phyloP scores from a whole-genome alignment of 2,329 filamentous ascomycete species.

The Pseudogymnoascus sp. region DNA sequence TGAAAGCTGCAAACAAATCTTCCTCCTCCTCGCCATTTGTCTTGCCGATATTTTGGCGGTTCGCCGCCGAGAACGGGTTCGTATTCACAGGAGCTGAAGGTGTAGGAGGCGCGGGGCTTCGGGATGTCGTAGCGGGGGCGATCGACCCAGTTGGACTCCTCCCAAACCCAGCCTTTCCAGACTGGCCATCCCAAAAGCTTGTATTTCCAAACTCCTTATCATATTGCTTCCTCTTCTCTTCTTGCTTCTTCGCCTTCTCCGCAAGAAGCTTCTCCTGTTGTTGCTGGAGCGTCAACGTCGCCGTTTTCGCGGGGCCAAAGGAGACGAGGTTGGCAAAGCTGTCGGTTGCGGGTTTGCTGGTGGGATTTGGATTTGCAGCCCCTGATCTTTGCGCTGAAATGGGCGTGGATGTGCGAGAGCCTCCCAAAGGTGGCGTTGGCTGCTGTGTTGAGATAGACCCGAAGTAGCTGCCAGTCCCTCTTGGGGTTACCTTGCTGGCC shows the following conservation, averaged over 20 bases:
- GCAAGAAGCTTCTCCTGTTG: slow-evolving; percentile 62
- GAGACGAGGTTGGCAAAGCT: slow-evolving; percentile 73
- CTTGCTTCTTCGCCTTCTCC: slow-evolving; percentile 65
- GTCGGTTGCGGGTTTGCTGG: slow-evolving; percentile 43
- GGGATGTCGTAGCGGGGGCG: slow-evolving; percentile 40
- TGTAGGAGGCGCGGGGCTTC: slow-evolving; percentile 38
- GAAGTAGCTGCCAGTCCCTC: slow-evolving; percentile 39
- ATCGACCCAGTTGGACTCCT: not conserved
- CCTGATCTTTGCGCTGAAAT: slow-evolving; percentile 41
- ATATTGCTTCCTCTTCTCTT: slow-evolving; percentile 61
- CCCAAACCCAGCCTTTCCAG: slow-evolving; percentile 35
- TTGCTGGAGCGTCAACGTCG: slow-evolving; percentile 68
- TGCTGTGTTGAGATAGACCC: slow-evolving; percentile 37
- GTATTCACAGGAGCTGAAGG: slow-evolving; percentile 23
- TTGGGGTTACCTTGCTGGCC: slow-evolving; percentile 36
- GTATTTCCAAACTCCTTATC: slow-evolving; percentile 72
- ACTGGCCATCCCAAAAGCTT: slow-evolving; percentile 70
- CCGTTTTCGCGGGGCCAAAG: slow-evolving; percentile 44
- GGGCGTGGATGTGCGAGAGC: slow-evolving; percentile 50
- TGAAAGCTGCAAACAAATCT: slow-evolving; percentile 62
- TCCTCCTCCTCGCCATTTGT: slow-evolving; percentile 44
- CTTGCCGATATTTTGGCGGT: slow-evolving; percentile 19
- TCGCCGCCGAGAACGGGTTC: slow-evolving; percentile 26
- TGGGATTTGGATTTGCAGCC: slow-evolving; percentile 19
- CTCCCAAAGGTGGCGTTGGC: slow-evolving; percentile 40